Percentiles rank a stretch among this genome's conserved stretches.
Evolutionary conservation across 1,139 yeast genomes (phyloP).

Genomic region (Magnusiomyces suaveolens): DNA sequence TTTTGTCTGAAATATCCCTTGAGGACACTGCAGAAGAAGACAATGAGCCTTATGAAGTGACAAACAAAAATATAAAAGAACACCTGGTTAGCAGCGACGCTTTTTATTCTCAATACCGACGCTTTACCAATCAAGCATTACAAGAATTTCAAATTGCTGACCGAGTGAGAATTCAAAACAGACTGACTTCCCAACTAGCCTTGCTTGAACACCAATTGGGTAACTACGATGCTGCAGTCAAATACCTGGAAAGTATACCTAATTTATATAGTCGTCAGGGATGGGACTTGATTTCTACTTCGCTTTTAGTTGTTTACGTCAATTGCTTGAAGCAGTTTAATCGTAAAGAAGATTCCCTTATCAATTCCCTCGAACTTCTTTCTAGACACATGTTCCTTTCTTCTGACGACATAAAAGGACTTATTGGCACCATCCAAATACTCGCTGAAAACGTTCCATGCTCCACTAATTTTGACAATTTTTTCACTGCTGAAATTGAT

Average conservation of each 20-base stretch:
- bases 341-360: slow-evolving; percentile 22
- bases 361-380: slow-evolving; percentile 28
- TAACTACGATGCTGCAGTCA: slow-evolving; percentile 52
- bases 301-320: slow-evolving; percentile 54
- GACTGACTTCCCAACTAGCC: slow-evolving; percentile 75
- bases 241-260: slow-evolving; percentile 58
- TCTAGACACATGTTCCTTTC: slow-evolving; percentile 21
- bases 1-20: slow-evolving; percentile 34
- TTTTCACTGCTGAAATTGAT: slow-evolving; percentile 11
- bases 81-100: slow-evolving; percentile 23
- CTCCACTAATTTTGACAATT: slow-evolving; percentile 9
- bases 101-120: slow-evolving; percentile 32
- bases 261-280: slow-evolving; percentile 24
- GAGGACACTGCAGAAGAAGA: slow-evolving; percentile 15
- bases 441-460: slow-evolving; percentile 12
- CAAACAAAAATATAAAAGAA: slow-evolving; percentile 15
- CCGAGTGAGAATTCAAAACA: slow-evolving; percentile 57
- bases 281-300: slow-evolving; percentile 48
- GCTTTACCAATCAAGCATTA: slow-evolving; percentile 39
- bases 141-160: slow-evolving; percentile 41
- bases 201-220: slow-evolving; percentile 50
- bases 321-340: slow-evolving; percentile 51
- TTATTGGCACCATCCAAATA: slow-evolving; percentile 17
- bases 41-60: slow-evolving; percentile 12
- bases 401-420: slow-evolving; percentile 15